phyloP scores from a whole-genome alignment of 306 rosid species.

The Cucurbita pepo region DNA sequence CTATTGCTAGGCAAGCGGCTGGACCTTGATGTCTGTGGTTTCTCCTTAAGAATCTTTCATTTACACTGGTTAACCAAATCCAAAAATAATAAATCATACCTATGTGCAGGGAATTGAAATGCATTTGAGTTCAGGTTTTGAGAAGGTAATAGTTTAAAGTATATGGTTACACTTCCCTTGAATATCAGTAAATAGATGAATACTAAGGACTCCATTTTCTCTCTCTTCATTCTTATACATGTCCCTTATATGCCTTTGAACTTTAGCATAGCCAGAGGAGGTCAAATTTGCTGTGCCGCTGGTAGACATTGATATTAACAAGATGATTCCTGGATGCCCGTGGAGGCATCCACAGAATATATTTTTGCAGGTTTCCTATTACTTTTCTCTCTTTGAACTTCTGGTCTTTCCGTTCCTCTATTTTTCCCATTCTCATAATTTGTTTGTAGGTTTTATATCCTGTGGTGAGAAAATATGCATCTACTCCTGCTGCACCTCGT shows the following conservation, averaged over 20 bases:
- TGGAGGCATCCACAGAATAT: conserved; percentile 78
- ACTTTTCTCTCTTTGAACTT: conserved; percentile 3
- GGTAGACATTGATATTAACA: conserved; percentile 69
- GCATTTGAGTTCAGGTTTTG: conserved; percentile 45
- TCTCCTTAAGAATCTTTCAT: neutral
- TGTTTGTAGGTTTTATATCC: conserved; percentile 56
- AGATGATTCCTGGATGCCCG: conserved; percentile 70
- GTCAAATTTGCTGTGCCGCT: conserved; percentile 89
- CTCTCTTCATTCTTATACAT: conserved; percentile 26
- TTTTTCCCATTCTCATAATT: conserved; percentile 9
- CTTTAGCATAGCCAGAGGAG: conserved; percentile 82
- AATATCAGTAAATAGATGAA: neutral
- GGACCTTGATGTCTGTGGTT: neutral
- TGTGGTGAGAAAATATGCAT: conserved; percentile 53
- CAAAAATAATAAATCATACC: neutral
- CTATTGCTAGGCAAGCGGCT: neutral
- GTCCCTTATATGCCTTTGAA: conserved; percentile 44
- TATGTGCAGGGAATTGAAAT: conserved; percentile 84
- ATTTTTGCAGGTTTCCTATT: conserved; percentile 56
- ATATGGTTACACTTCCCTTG: conserved; percentile 8
- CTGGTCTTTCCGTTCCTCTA: neutral
- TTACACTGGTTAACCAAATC: neutral
- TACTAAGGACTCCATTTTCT: conserved; percentile 8
- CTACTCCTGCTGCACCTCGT: conserved; percentile 74
- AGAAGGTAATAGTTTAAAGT: conserved; percentile 51